Evolutionary conservation across 768 basidiomycete genomes (phyloP).

Genomic region (Leucogyrophana mollusca): DNA sequence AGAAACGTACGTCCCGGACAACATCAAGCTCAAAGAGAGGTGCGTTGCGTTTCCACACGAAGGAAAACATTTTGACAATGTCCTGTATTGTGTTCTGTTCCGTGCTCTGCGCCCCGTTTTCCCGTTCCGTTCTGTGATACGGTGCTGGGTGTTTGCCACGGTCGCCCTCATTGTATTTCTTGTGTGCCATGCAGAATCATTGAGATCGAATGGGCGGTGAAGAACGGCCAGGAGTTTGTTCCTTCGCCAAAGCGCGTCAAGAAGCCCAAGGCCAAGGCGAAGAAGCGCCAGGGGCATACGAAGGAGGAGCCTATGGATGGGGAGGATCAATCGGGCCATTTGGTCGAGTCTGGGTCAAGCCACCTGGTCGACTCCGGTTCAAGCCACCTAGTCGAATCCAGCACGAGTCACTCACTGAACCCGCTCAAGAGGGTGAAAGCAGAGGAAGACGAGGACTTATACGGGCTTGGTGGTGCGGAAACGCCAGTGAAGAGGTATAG

Average conservation of each 20-base stretch:
- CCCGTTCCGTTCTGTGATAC: slow-evolving; percentile 28
- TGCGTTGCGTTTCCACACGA: slow-evolving; percentile 26
- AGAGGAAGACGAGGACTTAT: slow-evolving; percentile 26
- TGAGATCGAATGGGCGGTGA: slow-evolving; percentile 78
- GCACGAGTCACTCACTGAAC: slow-evolving; percentile 1
- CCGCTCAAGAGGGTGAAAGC: slow-evolving; percentile 11
- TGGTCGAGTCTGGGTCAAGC: too few species aligned
- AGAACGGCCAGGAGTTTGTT: slow-evolving; percentile 56
- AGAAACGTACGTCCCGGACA: slow-evolving; percentile 81
- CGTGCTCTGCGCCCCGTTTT: slow-evolving; percentile 42
- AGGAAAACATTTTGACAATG: slow-evolving; percentile 52
- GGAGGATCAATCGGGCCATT: slow-evolving; percentile 2
- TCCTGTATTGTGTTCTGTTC: slow-evolving; percentile 59
- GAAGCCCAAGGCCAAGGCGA: slow-evolving; percentile 36
- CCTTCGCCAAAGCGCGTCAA: slow-evolving; percentile 57
- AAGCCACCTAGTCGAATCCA: slow-evolving; percentile 1
- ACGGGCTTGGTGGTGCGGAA: slow-evolving; percentile 2
- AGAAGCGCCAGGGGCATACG: slow-evolving; percentile 24
- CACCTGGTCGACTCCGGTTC: too few species aligned
- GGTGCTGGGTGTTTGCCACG: too few species aligned
- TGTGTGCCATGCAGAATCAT: slow-evolving; percentile 76
- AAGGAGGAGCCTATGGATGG: slow-evolving; percentile 2
- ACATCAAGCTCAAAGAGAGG: slow-evolving; percentile 84
- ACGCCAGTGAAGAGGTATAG: slow-evolving; percentile 26
- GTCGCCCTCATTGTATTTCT: too few species aligned